Conservation (phyloP, 2,329 filamentous ascomycete species). For the Arachnomyces sp. region DNA sequence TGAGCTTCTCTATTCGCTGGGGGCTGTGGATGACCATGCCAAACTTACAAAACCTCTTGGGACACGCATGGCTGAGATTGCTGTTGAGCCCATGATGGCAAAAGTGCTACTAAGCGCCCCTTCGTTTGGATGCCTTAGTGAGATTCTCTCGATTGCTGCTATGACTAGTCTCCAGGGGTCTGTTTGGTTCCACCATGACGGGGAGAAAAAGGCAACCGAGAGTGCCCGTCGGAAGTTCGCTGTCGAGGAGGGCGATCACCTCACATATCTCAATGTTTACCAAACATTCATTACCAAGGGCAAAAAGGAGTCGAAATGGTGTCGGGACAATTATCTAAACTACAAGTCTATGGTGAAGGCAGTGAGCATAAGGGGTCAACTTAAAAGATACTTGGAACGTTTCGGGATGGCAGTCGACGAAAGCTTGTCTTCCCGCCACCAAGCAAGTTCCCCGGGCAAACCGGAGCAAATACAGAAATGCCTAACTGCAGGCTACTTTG, state of each 20-base stretch:
- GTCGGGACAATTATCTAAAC: slow-evolving; percentile 77
- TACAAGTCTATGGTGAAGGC: slow-evolving; percentile 75
- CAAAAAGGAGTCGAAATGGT: slow-evolving; percentile 76
- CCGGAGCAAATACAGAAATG: slow-evolving; percentile 74
- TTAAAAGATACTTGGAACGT: slow-evolving; percentile 77
- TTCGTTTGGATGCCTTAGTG: slow-evolving; percentile 68
- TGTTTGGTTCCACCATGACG: slow-evolving; percentile 74
- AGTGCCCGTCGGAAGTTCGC: slow-evolving; percentile 72
- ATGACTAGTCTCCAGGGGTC: slow-evolving; percentile 83
- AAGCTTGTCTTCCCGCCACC: slow-evolving; percentile 33
- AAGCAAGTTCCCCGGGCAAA: slow-evolving; percentile 35
- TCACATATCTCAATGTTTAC: slow-evolving; percentile 90
- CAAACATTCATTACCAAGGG: slow-evolving; percentile 77
- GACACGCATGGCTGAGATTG: slow-evolving; percentile 81
- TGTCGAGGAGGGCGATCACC: slow-evolving; percentile 84
- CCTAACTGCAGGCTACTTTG: slow-evolving; percentile 83
- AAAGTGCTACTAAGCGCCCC: slow-evolving; percentile 72
- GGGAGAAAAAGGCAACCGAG: slow-evolving; percentile 66
- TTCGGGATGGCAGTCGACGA: slow-evolving; percentile 68
- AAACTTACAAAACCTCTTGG: slow-evolving; percentile 87
- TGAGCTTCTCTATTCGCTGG: slow-evolving; percentile 78
- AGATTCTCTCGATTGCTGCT: slow-evolving; percentile 84
- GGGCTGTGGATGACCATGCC: slow-evolving; percentile 79
- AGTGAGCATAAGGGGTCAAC: slow-evolving; percentile 75
- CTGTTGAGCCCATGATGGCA: slow-evolving; percentile 91